Conservation (phyloP, 768 basidiomycete species). For the Tricholoma sp. region DNA sequence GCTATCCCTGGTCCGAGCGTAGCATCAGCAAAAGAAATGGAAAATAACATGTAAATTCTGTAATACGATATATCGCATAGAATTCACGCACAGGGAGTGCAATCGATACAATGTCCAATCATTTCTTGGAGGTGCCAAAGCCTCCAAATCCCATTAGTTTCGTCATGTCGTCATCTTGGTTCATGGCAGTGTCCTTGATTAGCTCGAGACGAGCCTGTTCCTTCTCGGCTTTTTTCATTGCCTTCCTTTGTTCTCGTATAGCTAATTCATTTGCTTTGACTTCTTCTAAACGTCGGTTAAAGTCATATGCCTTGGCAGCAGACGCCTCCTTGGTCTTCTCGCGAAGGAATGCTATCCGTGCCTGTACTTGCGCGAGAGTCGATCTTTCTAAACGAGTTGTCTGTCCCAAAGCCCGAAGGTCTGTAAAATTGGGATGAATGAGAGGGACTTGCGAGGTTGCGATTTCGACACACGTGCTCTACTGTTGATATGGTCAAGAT, state of each 20-base stretch:
- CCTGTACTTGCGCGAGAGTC: slow-evolving; percentile 88
- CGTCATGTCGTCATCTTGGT: slow-evolving; percentile 64
- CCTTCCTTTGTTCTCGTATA: slow-evolving; percentile 68
- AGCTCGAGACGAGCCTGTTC: slow-evolving; percentile 67
- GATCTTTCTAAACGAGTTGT: slow-evolving; percentile 89
- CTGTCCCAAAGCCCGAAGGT: slow-evolving; percentile 92
- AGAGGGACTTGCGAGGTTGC: not conserved
- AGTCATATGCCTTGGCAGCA: slow-evolving; percentile 88
- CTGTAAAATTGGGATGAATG: slow-evolving; percentile 34
- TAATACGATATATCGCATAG: slow-evolving; percentile 23
- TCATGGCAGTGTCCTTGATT: slow-evolving; percentile 41
- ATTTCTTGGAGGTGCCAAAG: slow-evolving; percentile 85
- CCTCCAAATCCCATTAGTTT: slow-evolving; percentile 89
- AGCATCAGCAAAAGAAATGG: slow-evolving; percentile 17
- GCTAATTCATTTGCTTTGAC: slow-evolving; percentile 70
- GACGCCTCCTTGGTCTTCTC: slow-evolving; percentile 84
- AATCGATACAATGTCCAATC: slow-evolving; percentile 19
- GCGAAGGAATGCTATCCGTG: slow-evolving; percentile 81
- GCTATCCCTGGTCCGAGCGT: slow-evolving; percentile 59
- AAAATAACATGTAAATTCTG: slow-evolving; percentile 16
- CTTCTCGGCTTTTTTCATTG: slow-evolving; percentile 74
- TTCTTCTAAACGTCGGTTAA: slow-evolving; percentile 82
- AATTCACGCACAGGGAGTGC: slow-evolving; percentile 19
- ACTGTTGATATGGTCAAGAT: slow-evolving; percentile 94
- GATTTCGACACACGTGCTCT: slow-evolving; percentile 65